These are phyloP conservation scores for Coleophoma crateriformis DNA, from an alignment of 2,329 filamentous ascomycete genomes.

Conservation along the genomic window DNA sequence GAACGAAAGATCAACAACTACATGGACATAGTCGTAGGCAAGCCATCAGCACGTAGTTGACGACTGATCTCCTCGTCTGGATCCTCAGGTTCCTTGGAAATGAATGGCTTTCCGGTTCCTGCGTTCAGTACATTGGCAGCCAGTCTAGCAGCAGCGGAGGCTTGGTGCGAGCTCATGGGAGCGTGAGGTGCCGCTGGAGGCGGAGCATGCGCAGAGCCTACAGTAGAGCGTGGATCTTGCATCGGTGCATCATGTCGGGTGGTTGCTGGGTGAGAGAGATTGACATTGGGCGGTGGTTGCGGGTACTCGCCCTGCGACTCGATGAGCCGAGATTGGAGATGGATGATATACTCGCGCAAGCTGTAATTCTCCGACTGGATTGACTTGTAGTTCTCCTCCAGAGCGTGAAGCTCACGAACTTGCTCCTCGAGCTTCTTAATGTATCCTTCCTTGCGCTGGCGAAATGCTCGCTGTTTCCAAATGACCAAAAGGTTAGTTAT, in stretches of 20 bases:
- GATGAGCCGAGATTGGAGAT: constrained; percentile 78
- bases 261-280: constrained; percentile 49
- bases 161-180: constrained; percentile 28
- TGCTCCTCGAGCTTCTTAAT: constrained; percentile 97
- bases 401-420: constrained; percentile 71
- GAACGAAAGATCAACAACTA: background rate
- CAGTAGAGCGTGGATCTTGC: constrained; percentile 9
- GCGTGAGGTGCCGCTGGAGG: constrained; percentile 26
- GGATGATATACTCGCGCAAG: constrained; percentile 87
- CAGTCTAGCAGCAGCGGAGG: constrained; percentile 26
- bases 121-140: constrained; percentile 24
- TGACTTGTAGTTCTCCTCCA: constrained; percentile 74
- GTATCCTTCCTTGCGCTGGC: constrained; percentile 95
- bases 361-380: constrained; percentile 86
- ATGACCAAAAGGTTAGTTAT: constrained; percentile 14
- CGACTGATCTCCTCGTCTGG: constrained; percentile 49
- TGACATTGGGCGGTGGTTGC: constrained; percentile 74
- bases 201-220: constrained; percentile 12
- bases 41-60: constrained; percentile 37
- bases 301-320: constrained; percentile 82
- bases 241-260: constrained; percentile 19
- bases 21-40: constrained; percentile 18
- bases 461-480: constrained; percentile 75
- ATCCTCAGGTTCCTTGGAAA: constrained; percentile 30
- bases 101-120: constrained; percentile 27